These are phyloP conservation scores for Spathaspora arborariae DNA, from an alignment of 805 yeast species.

Conservation along the genomic window DNA sequence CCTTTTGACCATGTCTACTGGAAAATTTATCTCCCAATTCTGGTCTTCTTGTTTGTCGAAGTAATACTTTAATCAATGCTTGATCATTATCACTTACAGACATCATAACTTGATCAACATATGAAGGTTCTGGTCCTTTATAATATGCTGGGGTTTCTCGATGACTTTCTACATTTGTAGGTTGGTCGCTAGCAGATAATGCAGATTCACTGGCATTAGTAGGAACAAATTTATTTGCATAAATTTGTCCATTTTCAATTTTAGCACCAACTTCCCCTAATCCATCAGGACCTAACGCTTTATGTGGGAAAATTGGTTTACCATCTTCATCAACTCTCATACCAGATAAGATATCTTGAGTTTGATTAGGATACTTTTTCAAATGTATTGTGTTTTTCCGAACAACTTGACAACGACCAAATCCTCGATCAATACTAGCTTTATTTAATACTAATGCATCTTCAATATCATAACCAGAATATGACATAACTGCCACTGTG, in stretches of 20 bases:
- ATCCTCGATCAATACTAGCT: slow-evolving; percentile 91
- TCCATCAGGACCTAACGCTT: slow-evolving; percentile 89
- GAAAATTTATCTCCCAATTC: slow-evolving; percentile 97
- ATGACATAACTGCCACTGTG: slow-evolving; percentile 98
- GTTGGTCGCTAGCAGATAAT: slow-evolving; percentile 32
- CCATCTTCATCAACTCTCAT: slow-evolving; percentile 82
- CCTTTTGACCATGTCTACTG: slow-evolving; percentile 97
- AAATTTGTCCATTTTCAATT: slow-evolving; percentile 90
- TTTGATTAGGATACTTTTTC: slow-evolving; percentile 90
- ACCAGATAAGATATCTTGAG: slow-evolving; percentile 88
- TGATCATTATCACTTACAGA: slow-evolving; percentile 94
- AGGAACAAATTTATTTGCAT: slow-evolving; percentile 90
- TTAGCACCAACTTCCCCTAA: slow-evolving; percentile 93
- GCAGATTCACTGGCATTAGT: slow-evolving; percentile 72
- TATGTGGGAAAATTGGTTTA: slow-evolving; percentile 81
- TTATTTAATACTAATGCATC: slow-evolving; percentile 96
- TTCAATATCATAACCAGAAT: slow-evolving; percentile 98
- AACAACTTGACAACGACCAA: slow-evolving; percentile 95
- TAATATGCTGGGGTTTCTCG: slow-evolving; percentile 90
- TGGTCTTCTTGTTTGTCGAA: slow-evolving; percentile 95
- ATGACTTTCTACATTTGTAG: slow-evolving; percentile 51
- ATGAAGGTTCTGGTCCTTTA: slow-evolving; percentile 93
- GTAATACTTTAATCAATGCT: slow-evolving; percentile 84
- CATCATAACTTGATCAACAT: slow-evolving; percentile 97
- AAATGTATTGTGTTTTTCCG: slow-evolving; percentile 86